Percentiles rank a stretch among this genome's conserved stretches.
These are phyloP conservation scores for Anastatica hierochuntica DNA, from an alignment of 345 rosid genomes.

Conservation along the genomic window DNA sequence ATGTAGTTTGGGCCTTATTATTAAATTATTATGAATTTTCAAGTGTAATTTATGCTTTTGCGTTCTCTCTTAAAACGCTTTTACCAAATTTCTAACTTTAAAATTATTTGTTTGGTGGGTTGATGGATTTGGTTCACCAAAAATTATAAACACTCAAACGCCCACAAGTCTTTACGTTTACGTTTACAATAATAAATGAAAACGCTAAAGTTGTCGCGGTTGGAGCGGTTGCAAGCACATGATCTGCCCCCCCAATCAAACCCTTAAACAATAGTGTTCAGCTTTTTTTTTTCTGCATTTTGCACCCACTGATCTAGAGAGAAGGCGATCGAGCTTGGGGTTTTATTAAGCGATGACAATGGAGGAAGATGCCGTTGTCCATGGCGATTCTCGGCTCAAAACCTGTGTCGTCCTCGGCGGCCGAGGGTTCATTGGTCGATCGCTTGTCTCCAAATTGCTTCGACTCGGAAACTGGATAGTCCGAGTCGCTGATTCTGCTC, in stretches of 20 bases:
- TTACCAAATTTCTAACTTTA: too few relatives aligned
- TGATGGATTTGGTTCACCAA: too few relatives aligned
- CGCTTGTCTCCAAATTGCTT: constrained; percentile 60
- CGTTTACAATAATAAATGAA: background rate
- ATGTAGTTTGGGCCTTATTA: too few relatives aligned
- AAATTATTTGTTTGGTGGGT: too few relatives aligned
- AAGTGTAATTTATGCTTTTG: too few relatives aligned
- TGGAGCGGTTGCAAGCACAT: constrained; percentile 10
- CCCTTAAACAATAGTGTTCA: constrained; percentile 10
- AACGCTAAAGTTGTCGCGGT: too few relatives aligned
- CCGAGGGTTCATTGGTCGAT: constrained; percentile 67
- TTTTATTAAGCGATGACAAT: constrained; percentile 22
- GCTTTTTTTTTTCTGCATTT: background rate
- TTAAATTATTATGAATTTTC: too few relatives aligned
- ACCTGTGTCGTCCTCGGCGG: constrained; percentile 85
- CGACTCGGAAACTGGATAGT: constrained; percentile 63
- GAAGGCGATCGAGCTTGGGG: constrained; percentile 20
- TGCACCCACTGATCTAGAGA: constrained; percentile 26
- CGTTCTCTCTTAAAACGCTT: too few relatives aligned
- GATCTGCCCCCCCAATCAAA: constrained; percentile 26
- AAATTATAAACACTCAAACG: too few relatives aligned
- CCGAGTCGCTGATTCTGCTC: constrained; percentile 71
- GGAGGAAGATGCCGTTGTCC: constrained; percentile 29
- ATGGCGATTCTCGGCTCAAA: constrained; percentile 29
- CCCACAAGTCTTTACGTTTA: too few relatives aligned